Evolutionary conservation across 805 yeast genomes (phyloP), one percentile per base, ranked within the genome.

Genomic region (Candida hungchunana): DNA sequence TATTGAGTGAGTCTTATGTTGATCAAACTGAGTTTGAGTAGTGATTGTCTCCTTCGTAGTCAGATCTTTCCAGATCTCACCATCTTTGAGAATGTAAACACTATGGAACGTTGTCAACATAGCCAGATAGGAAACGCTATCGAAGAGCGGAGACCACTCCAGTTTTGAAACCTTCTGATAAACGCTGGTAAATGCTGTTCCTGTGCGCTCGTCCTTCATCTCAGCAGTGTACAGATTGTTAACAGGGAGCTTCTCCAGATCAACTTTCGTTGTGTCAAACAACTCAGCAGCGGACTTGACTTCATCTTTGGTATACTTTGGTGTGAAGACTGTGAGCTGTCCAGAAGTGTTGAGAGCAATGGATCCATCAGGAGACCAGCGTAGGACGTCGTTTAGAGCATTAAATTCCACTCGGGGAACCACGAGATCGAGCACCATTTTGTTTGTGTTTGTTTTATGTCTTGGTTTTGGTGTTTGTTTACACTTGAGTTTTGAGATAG

Each of bases 351-450:
- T 50, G 7, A 54, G 6, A 6, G 47, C 54, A n/a, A 54, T 15
- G 10, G 50, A 41, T 1, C 59, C 59, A 29, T 50, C 48, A 2
- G 46, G 40, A 1, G 54, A 29, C 59, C 59, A 54, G 12, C 39
- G 26, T 2, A 54, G 20, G 2, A 31, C 42, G 13, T 47, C 45
- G 18, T 27, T 6, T 6, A 36, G 30, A 4, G 36, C 32, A 0
- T 21, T 8, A 3, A 54, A 34, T n/a, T 54, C 58, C 0, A 37
- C 33, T 24, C 59, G 37, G 10, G 43, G 37, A 10, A 53, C 15
- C 5, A 21, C 12, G 11, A 40, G 29, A 15, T 40, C 44, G 3
- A 36, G 13, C 1, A 40, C 39, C 50, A 46, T 44, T 7, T n/a
- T 24, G 17, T 12, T 25, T 16, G 13, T 16, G 28, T 25, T n/a